These are phyloP conservation scores for Barnettozyma sp. DNA, from an alignment of 805 yeast species.

Conservation along the genomic window DNA sequence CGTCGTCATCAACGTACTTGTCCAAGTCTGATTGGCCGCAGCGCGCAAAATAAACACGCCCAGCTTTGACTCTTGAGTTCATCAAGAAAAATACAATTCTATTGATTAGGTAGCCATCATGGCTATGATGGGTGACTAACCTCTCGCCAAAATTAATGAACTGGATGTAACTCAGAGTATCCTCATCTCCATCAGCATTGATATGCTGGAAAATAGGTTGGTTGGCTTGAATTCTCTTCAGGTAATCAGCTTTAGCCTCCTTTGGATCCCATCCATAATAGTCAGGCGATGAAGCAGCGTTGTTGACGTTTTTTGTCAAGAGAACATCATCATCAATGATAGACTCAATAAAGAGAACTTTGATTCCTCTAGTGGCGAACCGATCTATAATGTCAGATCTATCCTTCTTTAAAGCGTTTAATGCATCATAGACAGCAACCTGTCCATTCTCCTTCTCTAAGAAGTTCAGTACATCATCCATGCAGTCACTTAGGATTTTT, in stretches of 20 bases:
- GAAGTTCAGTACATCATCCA: constrained; percentile 61
- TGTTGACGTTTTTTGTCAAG: constrained; percentile 68
- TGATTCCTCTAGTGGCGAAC: constrained; percentile 55
- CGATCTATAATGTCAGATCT: constrained; percentile 50
- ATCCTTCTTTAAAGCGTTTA: constrained; percentile 70
- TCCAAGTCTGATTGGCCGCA: constrained; percentile 47
- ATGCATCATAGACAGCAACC: constrained; percentile 93
- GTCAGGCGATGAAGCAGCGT: constrained; percentile 85
- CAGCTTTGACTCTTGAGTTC: constrained; percentile 82
- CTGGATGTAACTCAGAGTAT: constrained; percentile 66
- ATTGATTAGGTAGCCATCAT: constrained; percentile 82
- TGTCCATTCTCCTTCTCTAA: constrained; percentile 80
- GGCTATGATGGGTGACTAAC: constrained; percentile 70
- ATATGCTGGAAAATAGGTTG: constrained; percentile 69
- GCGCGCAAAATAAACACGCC: constrained; percentile 89
- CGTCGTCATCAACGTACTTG: constrained; percentile 72
- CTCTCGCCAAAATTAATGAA: constrained; percentile 87
- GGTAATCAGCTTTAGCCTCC: constrained; percentile 71
- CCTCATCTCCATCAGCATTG: constrained; percentile 37
- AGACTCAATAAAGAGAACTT: constrained; percentile 83
- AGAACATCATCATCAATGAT: constrained; percentile 67
- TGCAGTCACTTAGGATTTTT: constrained; percentile 53
- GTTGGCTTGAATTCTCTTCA: constrained; percentile 60
- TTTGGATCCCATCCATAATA: constrained; percentile 69
- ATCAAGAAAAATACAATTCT: constrained; percentile 87